Percentiles rank a stretch among this genome's conserved stretches.
Evolutionary conservation across 768 basidiomycete genomes (phyloP).

Genomic region (Mycena latifolia): DNA sequence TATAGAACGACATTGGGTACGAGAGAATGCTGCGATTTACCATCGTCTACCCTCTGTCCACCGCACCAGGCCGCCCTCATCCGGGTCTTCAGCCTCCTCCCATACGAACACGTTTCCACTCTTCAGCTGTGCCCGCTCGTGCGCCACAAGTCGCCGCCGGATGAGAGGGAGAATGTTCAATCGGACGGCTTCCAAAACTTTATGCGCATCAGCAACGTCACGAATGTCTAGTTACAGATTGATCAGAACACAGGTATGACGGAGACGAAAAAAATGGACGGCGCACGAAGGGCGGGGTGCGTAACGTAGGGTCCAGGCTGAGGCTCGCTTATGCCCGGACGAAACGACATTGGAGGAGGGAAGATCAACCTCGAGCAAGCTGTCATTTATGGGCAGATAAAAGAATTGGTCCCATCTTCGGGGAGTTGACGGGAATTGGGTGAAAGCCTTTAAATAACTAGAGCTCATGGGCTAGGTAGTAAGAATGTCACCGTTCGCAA

Average conservation of each 20-base stretch:
- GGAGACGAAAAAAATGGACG: conserved; percentile 30
- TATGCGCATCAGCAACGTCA: conserved; percentile 84
- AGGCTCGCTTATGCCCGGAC: conserved; percentile 36
- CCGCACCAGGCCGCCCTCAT: conserved; percentile 74
- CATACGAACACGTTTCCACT: conserved; percentile 89
- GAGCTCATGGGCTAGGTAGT: conserved; percentile 27
- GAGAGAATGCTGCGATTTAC: conserved; percentile 47
- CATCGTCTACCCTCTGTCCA: conserved; percentile 90
- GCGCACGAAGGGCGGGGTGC: conserved; percentile 63
- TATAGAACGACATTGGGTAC: not conserved
- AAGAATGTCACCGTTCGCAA: conserved; percentile 16
- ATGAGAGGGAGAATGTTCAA: conserved; percentile 78
- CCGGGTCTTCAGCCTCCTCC: conserved; percentile 81
- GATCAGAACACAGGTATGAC: not conserved
- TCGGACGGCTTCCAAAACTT: conserved; percentile 82
- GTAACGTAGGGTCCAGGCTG: conserved; percentile 51
- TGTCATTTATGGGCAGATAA: conserved; percentile 30
- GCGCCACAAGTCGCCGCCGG: conserved; percentile 75
- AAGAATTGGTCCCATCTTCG: conserved; percentile 45
- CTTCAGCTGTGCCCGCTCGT: conserved; percentile 74
- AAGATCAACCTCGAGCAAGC: conserved; percentile 4
- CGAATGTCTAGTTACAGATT: conserved; percentile 67
- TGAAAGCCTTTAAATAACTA: conserved; percentile 29
- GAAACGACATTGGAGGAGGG: conserved; percentile 39
- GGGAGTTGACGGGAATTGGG: conserved; percentile 55